Evolutionary conservation across 2,329 filamentous ascomycete genomes (phyloP).

Genomic region (Paracoccidioides lutzii): DNA sequence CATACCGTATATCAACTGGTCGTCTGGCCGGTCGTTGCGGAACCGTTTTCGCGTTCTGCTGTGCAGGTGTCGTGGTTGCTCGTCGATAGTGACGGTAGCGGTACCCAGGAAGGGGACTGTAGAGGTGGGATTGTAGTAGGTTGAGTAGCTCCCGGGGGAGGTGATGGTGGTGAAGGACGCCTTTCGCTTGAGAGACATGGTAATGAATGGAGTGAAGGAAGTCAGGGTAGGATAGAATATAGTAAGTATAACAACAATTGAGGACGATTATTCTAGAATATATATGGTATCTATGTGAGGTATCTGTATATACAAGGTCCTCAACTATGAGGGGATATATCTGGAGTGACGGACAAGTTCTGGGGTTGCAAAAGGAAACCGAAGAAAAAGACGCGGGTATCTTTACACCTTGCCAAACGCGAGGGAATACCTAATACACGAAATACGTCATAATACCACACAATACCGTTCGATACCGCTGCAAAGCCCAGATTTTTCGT

Average conservation of each 20-base stretch:
- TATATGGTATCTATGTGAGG: neutral
- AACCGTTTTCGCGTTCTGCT: constrained; percentile 47
- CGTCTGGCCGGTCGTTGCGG: constrained; percentile 45
- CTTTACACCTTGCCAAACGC: too few relatives aligned
- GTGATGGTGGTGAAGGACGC: constrained; percentile 38
- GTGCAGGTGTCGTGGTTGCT: constrained; percentile 34
- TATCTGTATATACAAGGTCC: neutral
- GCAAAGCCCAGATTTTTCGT: too few relatives aligned
- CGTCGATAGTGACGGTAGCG: constrained; percentile 19
- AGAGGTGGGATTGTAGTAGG: constrained; percentile 16
- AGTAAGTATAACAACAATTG: too few relatives aligned
- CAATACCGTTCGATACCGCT: too few relatives aligned
- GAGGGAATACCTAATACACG: too few relatives aligned
- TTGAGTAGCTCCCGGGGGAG: constrained; percentile 28
- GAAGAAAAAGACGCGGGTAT: too few relatives aligned
- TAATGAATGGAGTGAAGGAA: neutral
- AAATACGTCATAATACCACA: too few relatives aligned
- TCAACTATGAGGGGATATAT: neutral
- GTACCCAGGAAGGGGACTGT: constrained; percentile 14
- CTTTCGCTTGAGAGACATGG: constrained; percentile 49
- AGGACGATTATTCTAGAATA: too few relatives aligned
- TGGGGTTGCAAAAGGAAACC: too few relatives aligned
- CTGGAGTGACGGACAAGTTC: too few relatives aligned
- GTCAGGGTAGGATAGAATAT: neutral
- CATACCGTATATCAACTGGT: constrained; percentile 43